A percentile compares a stretch with the other conserved stretches of the same genome.
These are phyloP conservation scores for Cryoendolithus antarcticus DNA, from an alignment of 2,329 filamentous ascomycete species.

Conservation along the genomic window DNA sequence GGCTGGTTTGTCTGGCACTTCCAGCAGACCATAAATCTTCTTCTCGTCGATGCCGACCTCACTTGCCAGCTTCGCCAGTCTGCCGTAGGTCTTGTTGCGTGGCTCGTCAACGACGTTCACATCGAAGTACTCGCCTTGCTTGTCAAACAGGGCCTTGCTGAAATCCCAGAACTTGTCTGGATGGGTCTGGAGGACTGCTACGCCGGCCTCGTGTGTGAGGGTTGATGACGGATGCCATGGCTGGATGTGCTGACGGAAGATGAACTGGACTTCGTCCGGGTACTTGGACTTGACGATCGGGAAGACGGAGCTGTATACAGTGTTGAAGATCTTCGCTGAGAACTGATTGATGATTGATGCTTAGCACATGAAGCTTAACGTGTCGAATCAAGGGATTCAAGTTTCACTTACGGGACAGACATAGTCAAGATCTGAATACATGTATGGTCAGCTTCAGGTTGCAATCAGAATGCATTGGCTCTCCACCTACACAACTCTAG, in stretches of 20 bases:
- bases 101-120: constrained; percentile 70
- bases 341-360: constrained; percentile 28
- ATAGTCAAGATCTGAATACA: constrained; percentile 63
- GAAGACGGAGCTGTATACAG: constrained; percentile 53
- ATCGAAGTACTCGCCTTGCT: constrained; percentile 73
- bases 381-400: no score
- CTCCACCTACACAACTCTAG: constrained; percentile 38
- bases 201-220: constrained; percentile 63
- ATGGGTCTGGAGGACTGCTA: constrained; percentile 61
- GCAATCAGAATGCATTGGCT: background rate
- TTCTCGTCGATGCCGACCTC: constrained; percentile 58
- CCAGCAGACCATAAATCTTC: constrained; percentile 57
- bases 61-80: constrained; percentile 62
- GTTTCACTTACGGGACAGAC: constrained; percentile 54
- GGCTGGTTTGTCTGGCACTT: constrained; percentile 54
- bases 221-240: constrained; percentile 64
- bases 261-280: constrained; percentile 51
- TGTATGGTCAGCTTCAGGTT: no score
- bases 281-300: constrained; percentile 54
- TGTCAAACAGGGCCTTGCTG: constrained; percentile 53
- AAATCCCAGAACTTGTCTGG: constrained; percentile 72
- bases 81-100: constrained; percentile 69
- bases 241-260: constrained; percentile 87
- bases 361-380: background rate
- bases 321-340: constrained; percentile 63